A percentile compares a stretch with the other conserved stretches of the same genome.
These are phyloP conservation scores for Trichosporon sp. DNA, from an alignment of 1,284 basidiomycete genomes.

Conservation along the genomic window DNA sequence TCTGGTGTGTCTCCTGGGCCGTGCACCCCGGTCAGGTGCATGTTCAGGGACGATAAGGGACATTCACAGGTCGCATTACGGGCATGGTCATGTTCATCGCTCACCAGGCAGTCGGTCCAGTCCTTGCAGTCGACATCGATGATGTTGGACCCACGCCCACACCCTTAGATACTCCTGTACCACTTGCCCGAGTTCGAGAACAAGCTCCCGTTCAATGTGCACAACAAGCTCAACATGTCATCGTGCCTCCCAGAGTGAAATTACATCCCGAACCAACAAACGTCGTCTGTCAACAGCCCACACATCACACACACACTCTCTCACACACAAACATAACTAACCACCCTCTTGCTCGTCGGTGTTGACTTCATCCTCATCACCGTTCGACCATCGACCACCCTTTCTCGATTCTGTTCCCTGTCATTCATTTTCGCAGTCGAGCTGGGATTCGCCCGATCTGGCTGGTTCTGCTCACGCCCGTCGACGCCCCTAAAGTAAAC, in stretches of 20 bases:
- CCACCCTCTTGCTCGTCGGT: background rate
- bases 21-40: background rate
- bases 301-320: background rate
- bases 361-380: background rate
- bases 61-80: background rate
- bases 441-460: conserved; percentile 5
- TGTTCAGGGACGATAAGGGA: background rate
- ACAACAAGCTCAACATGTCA: background rate
- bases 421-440: background rate
- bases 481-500: background rate
- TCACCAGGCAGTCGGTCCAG: no score
- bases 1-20: conserved; percentile 12
- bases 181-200: conserved; percentile 1
- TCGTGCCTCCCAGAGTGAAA: background rate
- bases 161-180: background rate
- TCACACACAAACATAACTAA: background rate
- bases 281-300: background rate
- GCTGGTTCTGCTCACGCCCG: background rate
- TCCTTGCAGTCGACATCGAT: no score
- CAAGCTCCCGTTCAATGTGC: conserved; percentile 8
- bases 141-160: background rate
- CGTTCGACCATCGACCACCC: background rate
- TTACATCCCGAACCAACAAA: background rate
- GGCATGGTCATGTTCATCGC: background rate
- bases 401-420: background rate